Evolutionary conservation across 2,329 filamentous ascomycete genomes (phyloP).

Genomic region (Eutypella sp.): DNA sequence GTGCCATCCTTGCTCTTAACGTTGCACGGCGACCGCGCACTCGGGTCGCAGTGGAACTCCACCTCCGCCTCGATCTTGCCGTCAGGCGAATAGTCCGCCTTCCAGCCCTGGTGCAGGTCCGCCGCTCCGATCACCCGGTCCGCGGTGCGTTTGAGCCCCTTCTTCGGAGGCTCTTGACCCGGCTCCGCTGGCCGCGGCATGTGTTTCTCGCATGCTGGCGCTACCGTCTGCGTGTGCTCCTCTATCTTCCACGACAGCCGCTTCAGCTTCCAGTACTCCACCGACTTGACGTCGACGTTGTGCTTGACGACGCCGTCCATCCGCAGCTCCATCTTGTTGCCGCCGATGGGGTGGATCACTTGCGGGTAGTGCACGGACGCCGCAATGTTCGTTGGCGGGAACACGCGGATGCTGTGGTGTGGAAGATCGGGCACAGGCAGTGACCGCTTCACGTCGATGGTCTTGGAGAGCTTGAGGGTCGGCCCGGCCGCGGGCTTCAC

Average conservation of each 20-base stretch:
- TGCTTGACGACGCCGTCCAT: slow-evolving; percentile 78
- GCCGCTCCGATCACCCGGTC: slow-evolving; percentile 73
- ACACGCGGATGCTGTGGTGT: slow-evolving; percentile 87
- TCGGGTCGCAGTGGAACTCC: slow-evolving; percentile 61
- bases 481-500: slow-evolving; percentile 55
- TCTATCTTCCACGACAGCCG: slow-evolving; percentile 92
- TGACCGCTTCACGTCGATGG: slow-evolving; percentile 72
- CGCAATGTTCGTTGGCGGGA: slow-evolving; percentile 92
- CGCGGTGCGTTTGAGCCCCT: slow-evolving; percentile 70
- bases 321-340: slow-evolving; percentile 72
- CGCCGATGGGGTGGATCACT: slow-evolving; percentile 80
- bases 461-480: slow-evolving; percentile 58
- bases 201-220: slow-evolving; percentile 77
- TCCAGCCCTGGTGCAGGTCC: slow-evolving; percentile 85
- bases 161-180: slow-evolving; percentile 41
- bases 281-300: slow-evolving; percentile 64
- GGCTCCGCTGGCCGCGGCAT: slow-evolving; percentile 43
- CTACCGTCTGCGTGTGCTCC: slow-evolving; percentile 75
- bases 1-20: slow-evolving; percentile 69
- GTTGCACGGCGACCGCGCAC: slow-evolving; percentile 69
- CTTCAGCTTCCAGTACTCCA: slow-evolving; percentile 80
- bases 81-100: slow-evolving; percentile 57
- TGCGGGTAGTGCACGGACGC: slow-evolving; percentile 77
- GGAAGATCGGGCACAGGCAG: slow-evolving; percentile 69
- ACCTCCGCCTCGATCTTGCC: slow-evolving; percentile 73